phyloP scores from a whole-genome alignment of 352 stramenopile species.

The Phytophthora niederhauseri region DNA sequence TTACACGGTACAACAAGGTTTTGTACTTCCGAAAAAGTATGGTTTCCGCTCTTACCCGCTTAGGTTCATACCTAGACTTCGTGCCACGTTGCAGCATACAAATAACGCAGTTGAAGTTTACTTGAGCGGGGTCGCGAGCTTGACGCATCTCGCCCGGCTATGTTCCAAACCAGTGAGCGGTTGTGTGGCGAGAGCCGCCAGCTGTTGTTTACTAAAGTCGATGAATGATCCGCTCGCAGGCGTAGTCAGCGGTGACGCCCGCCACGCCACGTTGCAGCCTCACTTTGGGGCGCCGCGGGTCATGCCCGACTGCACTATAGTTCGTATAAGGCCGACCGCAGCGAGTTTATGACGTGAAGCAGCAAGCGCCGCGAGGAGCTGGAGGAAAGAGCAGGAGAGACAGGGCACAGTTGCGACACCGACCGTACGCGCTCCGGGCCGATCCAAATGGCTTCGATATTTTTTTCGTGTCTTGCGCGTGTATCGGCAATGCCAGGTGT shows the following conservation, averaged over 20 bases:
- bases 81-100: not conserved
- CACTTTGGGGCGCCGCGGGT: not conserved
- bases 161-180: not conserved
- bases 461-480: conserved; percentile 30
- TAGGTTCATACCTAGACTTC: not conserved
- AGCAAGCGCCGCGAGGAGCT: not conserved
- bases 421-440: conserved; percentile 4
- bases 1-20: too few relatives aligned
- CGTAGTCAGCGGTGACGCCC: not conserved
- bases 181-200: conserved; percentile 25
- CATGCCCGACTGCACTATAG: not conserved
- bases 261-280: not conserved
- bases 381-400: not conserved
- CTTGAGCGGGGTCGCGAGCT: conserved; percentile 3
- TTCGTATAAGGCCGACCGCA: too few relatives aligned
- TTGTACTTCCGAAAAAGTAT: too few relatives aligned
- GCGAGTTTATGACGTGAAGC: too few relatives aligned
- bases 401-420: conserved; percentile 10
- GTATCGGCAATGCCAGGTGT: conserved; percentile 31
- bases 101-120: conserved; percentile 12
- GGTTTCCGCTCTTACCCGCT: not conserved
- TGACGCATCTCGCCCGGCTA: conserved; percentile 11
- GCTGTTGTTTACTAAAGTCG: conserved; percentile 18
- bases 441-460: conserved; percentile 25
- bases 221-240: not conserved